Base-by-base conservation (phyloP, 108 stramenopile species). In the Aurantiochytrium sp. region DNA sequence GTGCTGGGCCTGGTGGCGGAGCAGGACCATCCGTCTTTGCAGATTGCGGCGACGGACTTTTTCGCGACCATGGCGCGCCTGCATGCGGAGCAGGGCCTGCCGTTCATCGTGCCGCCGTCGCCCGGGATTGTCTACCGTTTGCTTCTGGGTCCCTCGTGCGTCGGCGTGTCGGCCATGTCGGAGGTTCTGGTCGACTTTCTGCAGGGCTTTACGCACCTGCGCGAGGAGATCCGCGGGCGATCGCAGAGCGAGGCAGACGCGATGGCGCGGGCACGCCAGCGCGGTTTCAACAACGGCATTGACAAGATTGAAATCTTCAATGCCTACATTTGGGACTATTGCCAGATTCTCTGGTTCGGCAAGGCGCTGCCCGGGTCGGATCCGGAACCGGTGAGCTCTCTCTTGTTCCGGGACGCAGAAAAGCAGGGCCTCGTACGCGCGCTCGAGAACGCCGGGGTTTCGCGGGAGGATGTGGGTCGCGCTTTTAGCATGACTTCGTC, bases 31-130 rank as follows among this genome's bases (percentile, higher is more conserved):
- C n/a, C 73, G n/a, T 24, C 12, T 48, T 19, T 81, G 39, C 73
- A 81, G 39, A 12, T 81, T 10, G 45, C 45, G 10, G 73, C 73
- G 10, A 24, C 42, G 39, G 45, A 41, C 12, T 3, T 81, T 81
- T 81, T 81, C 24, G n/a, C 21, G 17, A 48, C 36, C 39, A 24
- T 48, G 10, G 73, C 73, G 73, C 42, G 45, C 1, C 39, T 81
- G 39, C 73, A 81, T 30, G n/a, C 73, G 1, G 45, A 81, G n/a
- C 73, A 81, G 10, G 42, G 45, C 1, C n/a, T 81, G 10, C 73
- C 73, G 12, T 81, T 81, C 73, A 48, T 81, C n/a, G 42, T 81
- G 32, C 73, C 73, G 73, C 73, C 73, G 39, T 81, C 73, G 27
- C 73, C 73, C 36, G 73, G 73, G 19, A 17, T 81, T 15, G 42